A percentile compares a stretch with the other conserved stretches of the same genome.
phyloP scores from a whole-genome alignment of 345 rosid species.

The Abelmoschus esculentus region DNA sequence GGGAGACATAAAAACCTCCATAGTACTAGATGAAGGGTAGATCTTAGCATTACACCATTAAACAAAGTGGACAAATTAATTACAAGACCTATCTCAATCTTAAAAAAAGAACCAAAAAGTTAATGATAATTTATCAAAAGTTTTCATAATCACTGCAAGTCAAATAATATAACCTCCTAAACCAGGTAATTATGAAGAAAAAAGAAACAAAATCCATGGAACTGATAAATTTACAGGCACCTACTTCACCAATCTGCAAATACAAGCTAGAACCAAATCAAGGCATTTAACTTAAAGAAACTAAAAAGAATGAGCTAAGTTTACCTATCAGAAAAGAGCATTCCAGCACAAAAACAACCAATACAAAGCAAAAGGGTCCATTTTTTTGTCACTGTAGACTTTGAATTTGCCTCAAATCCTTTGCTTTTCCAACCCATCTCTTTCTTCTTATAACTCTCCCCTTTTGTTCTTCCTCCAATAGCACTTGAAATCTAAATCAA shows the following conservation, averaged over 20 bases:
- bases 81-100: background rate
- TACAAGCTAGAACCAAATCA: constrained; percentile 6
- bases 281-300: background rate
- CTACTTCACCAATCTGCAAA: background rate
- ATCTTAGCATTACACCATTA: constrained; percentile 5
- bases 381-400: constrained; percentile 56
- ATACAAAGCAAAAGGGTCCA: constrained; percentile 76
- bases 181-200: constrained; percentile 16
- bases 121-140: constrained; percentile 1
- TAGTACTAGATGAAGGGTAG: background rate
- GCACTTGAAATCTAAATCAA: constrained; percentile 25
- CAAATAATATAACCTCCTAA: background rate
- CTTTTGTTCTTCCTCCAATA: background rate
- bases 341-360: constrained; percentile 88
- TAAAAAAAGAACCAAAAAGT: background rate
- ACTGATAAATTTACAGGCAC: background rate
- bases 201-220: constrained; percentile 11
- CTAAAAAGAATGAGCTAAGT: constrained; percentile 5
- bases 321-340: constrained; percentile 79
- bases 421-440: constrained; percentile 53
- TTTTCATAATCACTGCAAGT: constrained; percentile 2
- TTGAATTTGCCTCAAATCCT: constrained; percentile 41
- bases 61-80: constrained; percentile 3
- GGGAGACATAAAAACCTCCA: background rate
- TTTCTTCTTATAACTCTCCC: constrained; percentile 5